Base-by-base conservation (phyloP, 2,329 filamentous ascomycete species). In the Aspergillus pseudotamarii region DNA sequence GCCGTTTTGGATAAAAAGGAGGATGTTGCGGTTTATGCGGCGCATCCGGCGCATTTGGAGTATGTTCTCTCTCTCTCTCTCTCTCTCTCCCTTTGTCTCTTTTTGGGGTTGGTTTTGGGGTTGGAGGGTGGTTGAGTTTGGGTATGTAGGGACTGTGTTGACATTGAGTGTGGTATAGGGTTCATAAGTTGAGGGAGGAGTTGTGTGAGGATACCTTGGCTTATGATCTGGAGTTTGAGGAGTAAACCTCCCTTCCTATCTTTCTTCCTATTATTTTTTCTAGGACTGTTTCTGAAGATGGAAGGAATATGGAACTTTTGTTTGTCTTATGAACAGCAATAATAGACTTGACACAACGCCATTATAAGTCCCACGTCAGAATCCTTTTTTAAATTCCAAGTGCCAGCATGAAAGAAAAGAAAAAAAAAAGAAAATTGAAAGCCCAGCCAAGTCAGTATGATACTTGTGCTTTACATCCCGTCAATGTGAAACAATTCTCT, bases 11-110 rank as follows among this genome's bases (percentile, higher is more conserved):
- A 83, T 64, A 79, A 77, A 48, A 64, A 75, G 3, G 79, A 79
- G 41, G 73, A 82, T 71, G 66, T 83, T 5, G 71, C 73, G 54
- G 74, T 72, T 11, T 84, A 83, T 73, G 80, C 78, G 4, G 69
- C 70, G 53, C 81, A 83, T 73, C 80, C 80, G 51, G 80, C 79
- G 32, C 82, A 84, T 72, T 63, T 79, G 62, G 76, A 78, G 81
- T 83, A 73, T 60, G 78, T 75, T 57, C 50, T 32, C 30, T 58
- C 57, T 73, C 57, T 45, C 57, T 57, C 43, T 36, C 36, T 57
- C 48, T 41, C n/a, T 14, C 3, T 55, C 26, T 55, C 8, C n/a
- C n/a, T n/a, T n/a, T n/a, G n/a, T n/a, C n/a, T 54, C 14, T 54
- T 21, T 36, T 54, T 26, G 38, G 28, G 1, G 26, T 45, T 26